Percentiles rank a stretch among this genome's conserved stretches.
Conservation (phyloP, 2,329 filamentous ascomycete genomes). For the Coniosporium tulheliwenetii region DNA sequence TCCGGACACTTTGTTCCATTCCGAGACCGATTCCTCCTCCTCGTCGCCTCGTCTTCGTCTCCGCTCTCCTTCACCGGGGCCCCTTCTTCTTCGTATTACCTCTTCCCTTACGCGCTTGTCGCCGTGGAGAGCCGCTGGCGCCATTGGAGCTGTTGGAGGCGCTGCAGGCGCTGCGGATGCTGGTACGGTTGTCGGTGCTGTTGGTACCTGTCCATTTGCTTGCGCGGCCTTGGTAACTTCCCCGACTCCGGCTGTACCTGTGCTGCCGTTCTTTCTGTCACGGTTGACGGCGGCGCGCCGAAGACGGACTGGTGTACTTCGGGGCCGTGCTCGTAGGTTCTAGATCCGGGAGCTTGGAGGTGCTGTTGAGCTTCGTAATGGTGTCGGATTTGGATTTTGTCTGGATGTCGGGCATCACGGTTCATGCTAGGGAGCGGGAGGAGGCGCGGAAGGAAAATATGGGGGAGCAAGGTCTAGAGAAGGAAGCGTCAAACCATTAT, state of each 20-base stretch:
- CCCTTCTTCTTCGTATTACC: constrained; percentile 46
- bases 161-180: constrained; percentile 23
- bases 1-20: constrained; percentile 29
- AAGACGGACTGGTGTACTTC: constrained; percentile 70
- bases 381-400: constrained; percentile 86
- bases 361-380: constrained; percentile 82
- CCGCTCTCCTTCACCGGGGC: constrained; percentile 44
- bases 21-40: constrained; percentile 28
- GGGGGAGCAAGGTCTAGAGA: no score
- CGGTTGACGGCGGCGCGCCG: constrained; percentile 36
- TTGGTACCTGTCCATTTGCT: no score
- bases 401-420: constrained; percentile 1
- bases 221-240: no score
- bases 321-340: constrained; percentile 43
- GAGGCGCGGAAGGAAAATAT: background rate
- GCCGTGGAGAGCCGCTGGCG: constrained; percentile 33
- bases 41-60: constrained; percentile 26
- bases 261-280: constrained; percentile 3
- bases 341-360: constrained; percentile 42
- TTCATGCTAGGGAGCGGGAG: background rate
- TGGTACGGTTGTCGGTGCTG: constrained; percentile 13
- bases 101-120: constrained; percentile 22
- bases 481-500: constrained; percentile 45
- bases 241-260: no score
- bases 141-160: no score